These are phyloP conservation scores for Microbotryum saponariae DNA, from an alignment of 1,284 basidiomycete species.

Conservation along the genomic window DNA sequence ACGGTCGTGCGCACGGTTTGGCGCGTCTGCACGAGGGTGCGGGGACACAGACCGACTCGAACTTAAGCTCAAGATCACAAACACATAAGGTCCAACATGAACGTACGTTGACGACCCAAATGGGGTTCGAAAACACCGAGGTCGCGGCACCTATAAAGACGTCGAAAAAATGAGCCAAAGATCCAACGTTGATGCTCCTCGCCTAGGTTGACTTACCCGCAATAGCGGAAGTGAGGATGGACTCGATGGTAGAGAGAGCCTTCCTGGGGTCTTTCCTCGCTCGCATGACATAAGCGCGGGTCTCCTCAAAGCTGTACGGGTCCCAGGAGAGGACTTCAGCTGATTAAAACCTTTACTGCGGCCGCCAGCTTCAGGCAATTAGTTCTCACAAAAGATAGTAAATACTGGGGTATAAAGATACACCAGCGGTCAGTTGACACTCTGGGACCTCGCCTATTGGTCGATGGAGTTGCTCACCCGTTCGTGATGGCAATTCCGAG, in stretches of 20 bases:
- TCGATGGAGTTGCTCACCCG: constrained; percentile 48
- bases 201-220: constrained; percentile 53
- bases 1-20: constrained; percentile 50
- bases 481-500: constrained; percentile 91
- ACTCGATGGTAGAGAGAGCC: constrained; percentile 72
- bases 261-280: constrained; percentile 36
- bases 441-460: neutral
- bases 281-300: constrained; percentile 26
- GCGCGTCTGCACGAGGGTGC: constrained; percentile 50
- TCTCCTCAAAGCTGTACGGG: constrained; percentile 29
- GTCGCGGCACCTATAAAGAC: constrained; percentile 67
- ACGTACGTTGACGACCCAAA: constrained; percentile 54
- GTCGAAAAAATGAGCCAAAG: neutral
- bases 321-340: neutral
- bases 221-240: constrained; percentile 80
- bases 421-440: neutral
- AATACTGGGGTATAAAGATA: constrained; percentile 46
- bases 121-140: constrained; percentile 82
- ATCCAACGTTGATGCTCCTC: neutral
- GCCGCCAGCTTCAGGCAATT: neutral
- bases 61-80: neutral
- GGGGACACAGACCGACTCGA: neutral
- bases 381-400: constrained; percentile 69
- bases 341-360: neutral
- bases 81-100: neutral